phyloP scores from a whole-genome alignment of 1,284 basidiomycete genomes.

The Trametes sp. region DNA sequence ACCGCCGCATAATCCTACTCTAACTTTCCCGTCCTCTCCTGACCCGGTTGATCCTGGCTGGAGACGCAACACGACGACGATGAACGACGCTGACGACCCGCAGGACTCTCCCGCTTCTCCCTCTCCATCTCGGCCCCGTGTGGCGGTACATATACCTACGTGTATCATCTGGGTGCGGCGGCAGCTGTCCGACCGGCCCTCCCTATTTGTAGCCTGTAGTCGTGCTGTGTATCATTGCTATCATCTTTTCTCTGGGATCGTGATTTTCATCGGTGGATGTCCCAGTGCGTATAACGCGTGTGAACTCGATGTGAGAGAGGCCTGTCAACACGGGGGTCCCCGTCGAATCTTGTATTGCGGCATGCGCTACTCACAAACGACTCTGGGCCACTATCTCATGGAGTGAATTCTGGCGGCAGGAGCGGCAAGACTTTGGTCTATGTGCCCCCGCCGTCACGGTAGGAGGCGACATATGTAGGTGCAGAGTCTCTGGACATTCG shows the following conservation, averaged over 20 bases:
- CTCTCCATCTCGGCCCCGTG: constrained; percentile 16
- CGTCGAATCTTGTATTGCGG: too few species aligned
- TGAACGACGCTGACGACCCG: constrained; percentile 20
- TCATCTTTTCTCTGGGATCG: not conserved
- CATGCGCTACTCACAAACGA: too few species aligned
- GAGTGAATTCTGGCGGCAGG: too few species aligned
- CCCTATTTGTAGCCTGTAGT: constrained; percentile 31
- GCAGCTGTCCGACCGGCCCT: not conserved
- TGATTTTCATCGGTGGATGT: too few species aligned
- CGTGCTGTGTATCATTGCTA: constrained; percentile 22
- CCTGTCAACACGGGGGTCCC: too few species aligned
- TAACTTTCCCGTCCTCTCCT: not conserved
- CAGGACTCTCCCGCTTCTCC: not conserved
- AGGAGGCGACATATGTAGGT: too few species aligned
- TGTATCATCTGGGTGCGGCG: constrained; percentile 21
- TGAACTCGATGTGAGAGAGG: too few species aligned
- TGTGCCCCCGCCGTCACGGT: too few species aligned
- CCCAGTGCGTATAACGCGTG: not conserved
- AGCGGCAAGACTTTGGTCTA: too few species aligned
- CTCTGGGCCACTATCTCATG: too few species aligned
- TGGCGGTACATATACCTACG: constrained; percentile 14
- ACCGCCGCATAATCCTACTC: constrained; percentile 22
- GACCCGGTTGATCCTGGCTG: not conserved
- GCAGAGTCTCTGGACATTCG: too few species aligned
- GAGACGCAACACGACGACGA: constrained; percentile 23